Conservation (phyloP, 2,329 filamentous ascomycete species). For the Cordyceps cicadae region DNA sequence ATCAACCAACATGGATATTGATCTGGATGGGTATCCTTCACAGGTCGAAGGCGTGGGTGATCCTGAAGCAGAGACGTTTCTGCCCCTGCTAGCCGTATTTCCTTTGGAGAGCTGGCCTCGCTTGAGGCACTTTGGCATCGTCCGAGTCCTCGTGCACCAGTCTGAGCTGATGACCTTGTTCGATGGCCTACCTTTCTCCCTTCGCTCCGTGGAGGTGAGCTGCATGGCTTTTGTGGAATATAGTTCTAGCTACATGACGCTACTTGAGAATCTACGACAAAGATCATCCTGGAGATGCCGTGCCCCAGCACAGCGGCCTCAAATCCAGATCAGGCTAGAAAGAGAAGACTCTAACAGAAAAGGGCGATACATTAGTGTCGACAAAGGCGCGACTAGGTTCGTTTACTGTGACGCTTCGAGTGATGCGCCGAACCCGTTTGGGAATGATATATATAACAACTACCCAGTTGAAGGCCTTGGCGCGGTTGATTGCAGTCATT, state of each 20-base stretch:
- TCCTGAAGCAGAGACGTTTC: not conserved
- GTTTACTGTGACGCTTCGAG: not conserved
- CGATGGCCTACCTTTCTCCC: not conserved
- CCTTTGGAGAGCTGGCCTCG: constrained; percentile 21
- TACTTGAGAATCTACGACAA: not conserved
- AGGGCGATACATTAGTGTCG: not conserved
- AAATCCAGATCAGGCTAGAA: not conserved
- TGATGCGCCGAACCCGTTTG: not conserved
- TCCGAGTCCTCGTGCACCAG: not conserved
- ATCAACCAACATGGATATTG: constrained; percentile 12
- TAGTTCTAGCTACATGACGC: not conserved
- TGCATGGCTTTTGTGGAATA: not conserved
- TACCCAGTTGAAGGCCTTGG: not conserved
- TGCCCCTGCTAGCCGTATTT: constrained; percentile 21
- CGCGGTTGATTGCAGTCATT: not conserved
- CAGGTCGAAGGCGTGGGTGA: not conserved
- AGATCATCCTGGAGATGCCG: not conserved
- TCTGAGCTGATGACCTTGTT: not conserved
- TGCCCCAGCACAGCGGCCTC: not conserved
- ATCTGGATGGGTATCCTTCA: not conserved
- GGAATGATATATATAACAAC: not conserved
- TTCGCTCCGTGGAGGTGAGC: not conserved
- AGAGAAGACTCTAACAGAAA: not conserved
- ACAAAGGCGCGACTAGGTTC: not conserved
- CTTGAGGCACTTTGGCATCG: constrained; percentile 24